phyloP scores from a whole-genome alignment of 1,139 yeast species.

The Kodamaea fungicola region DNA sequence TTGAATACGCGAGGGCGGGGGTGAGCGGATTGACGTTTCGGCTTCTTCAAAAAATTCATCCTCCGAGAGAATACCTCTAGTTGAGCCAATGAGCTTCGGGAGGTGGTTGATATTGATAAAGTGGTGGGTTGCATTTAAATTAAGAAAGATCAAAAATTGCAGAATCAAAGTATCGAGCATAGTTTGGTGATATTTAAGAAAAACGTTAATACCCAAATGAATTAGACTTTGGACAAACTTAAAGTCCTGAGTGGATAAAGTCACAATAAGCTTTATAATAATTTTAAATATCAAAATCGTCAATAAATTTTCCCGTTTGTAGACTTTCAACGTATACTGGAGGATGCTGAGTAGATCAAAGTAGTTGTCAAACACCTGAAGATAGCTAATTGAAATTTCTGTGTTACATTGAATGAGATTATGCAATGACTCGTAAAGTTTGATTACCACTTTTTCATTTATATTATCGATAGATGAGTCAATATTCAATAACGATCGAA shows the following conservation, averaged over 20 bases:
- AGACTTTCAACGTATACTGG: slow-evolving; percentile 13
- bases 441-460: slow-evolving; percentile 25
- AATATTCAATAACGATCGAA: no score
- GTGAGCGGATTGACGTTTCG: slow-evolving; percentile 8
- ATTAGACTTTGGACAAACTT: slow-evolving; percentile 27
- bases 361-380: slow-evolving; percentile 21
- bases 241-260: slow-evolving; percentile 30
- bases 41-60: slow-evolving; percentile 8
- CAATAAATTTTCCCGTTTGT: slow-evolving; percentile 22
- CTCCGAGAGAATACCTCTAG: slow-evolving; percentile 4
- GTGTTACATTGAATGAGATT: slow-evolving; percentile 27
- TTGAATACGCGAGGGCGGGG: slow-evolving; percentile 2
- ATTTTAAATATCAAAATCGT: slow-evolving; percentile 28
- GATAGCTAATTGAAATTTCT: slow-evolving; percentile 18
- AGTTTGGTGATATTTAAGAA: slow-evolving; percentile 25
- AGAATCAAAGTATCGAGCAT: slow-evolving; percentile 29
- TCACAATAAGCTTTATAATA: slow-evolving; percentile 34
- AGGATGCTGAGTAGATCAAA: slow-evolving; percentile 22
- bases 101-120: slow-evolving; percentile 14
- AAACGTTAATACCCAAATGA: slow-evolving; percentile 27
- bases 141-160: slow-evolving; percentile 36
- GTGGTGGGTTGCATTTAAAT: slow-evolving; percentile 18
- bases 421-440: slow-evolving; percentile 22
- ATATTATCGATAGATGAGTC: slow-evolving; percentile 4
- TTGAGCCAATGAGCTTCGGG: slow-evolving; percentile 18